Evolutionary conservation across 805 yeast genomes (phyloP).

Genomic region (Schizosaccharomyces japonicus): DNA sequence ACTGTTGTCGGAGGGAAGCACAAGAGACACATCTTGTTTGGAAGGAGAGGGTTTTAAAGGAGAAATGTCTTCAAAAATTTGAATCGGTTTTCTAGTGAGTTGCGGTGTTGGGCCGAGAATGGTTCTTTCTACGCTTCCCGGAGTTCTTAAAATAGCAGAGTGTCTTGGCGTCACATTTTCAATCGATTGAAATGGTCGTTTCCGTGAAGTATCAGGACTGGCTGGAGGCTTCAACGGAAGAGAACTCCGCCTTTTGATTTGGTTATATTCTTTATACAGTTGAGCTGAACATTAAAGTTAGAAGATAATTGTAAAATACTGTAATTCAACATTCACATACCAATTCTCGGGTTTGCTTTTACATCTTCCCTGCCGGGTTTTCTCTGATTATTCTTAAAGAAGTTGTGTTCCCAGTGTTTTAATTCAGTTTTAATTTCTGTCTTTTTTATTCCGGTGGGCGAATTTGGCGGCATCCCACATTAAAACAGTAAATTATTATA

Average conservation of each 20-base stretch:
- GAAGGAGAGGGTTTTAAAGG: not conserved
- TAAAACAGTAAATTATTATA: too few species aligned
- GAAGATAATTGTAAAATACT: too few species aligned
- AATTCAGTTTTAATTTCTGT: slow-evolving; percentile 20
- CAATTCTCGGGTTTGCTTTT: slow-evolving; percentile 19
- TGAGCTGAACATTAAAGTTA: too few species aligned
- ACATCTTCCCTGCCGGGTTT: slow-evolving; percentile 28
- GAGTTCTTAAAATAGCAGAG: too few species aligned
- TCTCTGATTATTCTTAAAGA: slow-evolving; percentile 19
- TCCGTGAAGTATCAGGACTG: too few species aligned
- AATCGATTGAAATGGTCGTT: too few species aligned
- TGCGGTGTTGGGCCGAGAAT: not conserved
- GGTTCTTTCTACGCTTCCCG: not conserved
- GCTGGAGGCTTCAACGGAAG: too few species aligned
- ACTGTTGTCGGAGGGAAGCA: not conserved
- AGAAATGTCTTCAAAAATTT: not conserved
- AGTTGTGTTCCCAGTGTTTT: slow-evolving; percentile 33
- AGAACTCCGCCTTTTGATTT: too few species aligned
- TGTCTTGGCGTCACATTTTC: too few species aligned
- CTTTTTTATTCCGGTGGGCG: too few species aligned
- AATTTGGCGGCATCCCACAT: too few species aligned
- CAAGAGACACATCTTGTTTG: not conserved
- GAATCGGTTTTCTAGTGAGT: not conserved
- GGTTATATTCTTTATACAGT: too few species aligned
- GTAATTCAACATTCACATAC: slow-evolving; percentile 9